Percentiles rank a stretch among this genome's conserved stretches.
These are phyloP conservation scores for Lathyrus aphaca DNA, from an alignment of 306 rosid species.

Conservation along the genomic window DNA sequence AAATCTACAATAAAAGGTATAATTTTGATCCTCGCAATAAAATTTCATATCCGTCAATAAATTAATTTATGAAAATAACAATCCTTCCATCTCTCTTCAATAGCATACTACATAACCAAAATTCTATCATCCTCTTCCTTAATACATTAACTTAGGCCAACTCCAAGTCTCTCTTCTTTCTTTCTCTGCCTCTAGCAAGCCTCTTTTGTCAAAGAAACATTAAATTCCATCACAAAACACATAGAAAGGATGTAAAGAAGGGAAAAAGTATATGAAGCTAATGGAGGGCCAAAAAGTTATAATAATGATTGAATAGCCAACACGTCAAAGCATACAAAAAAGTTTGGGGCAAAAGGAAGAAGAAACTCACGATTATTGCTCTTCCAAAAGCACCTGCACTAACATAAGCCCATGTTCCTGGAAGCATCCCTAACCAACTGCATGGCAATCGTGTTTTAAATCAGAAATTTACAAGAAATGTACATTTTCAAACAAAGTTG, in stretches of 20 bases:
- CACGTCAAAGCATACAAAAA: conserved; percentile 17
- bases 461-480: conserved; percentile 18
- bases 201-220: background rate
- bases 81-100: no score
- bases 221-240: background rate
- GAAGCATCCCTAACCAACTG: conserved; percentile 99
- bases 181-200: no score
- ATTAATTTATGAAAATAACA: no score
- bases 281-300: background rate
- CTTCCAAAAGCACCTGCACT: conserved; percentile 99
- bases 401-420: conserved; percentile 99
- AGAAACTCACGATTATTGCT: conserved; percentile 85
- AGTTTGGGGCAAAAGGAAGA: background rate
- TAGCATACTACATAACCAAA: no score
- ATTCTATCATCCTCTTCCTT: no score
- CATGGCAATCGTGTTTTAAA: conserved; percentile 37
- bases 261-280: conserved; percentile 17
- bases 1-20: no score
- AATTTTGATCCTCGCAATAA: no score
- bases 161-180: no score
- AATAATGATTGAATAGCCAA: conserved; percentile 12
- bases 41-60: no score
- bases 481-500: conserved; percentile 21
- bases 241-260: background rate
- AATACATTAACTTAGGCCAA: no score